Evolutionary conservation across 2,329 filamentous ascomycete species (phyloP).

Genomic region (Aureobasidium leucospermi): DNA sequence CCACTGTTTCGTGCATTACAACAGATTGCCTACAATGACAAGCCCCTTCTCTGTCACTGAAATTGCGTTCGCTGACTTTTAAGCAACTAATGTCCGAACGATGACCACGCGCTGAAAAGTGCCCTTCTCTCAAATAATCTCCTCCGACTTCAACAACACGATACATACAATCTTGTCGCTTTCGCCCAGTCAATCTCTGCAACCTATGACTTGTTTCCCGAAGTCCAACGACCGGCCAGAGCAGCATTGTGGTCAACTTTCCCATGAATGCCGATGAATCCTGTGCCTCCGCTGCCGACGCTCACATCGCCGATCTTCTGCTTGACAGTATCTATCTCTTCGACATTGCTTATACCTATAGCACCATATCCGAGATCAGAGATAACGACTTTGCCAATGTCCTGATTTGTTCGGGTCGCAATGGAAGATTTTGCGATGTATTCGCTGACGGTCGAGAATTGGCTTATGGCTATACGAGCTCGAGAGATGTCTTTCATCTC

Average conservation of each 20-base stretch:
- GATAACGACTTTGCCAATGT: background rate
- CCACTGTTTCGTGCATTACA: too few species aligned
- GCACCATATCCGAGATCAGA: background rate
- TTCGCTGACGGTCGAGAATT: background rate
- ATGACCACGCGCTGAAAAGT: too few species aligned
- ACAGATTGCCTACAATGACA: too few species aligned
- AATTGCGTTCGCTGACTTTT: too few species aligned
- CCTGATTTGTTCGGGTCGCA: background rate
- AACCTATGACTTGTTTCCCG: background rate
- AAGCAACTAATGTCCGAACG: too few species aligned
- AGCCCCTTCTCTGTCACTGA: too few species aligned
- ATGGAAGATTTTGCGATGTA: background rate
- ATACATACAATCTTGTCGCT: too few species aligned
- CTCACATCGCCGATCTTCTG: background rate
- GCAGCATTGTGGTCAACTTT: background rate
- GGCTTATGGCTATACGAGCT: background rate
- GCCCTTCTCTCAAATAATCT: too few species aligned
- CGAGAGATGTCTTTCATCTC: too few species aligned
- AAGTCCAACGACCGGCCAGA: background rate
- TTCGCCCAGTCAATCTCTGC: background rate
- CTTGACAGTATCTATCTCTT: background rate
- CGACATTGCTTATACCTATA: background rate
- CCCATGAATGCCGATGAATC: background rate
- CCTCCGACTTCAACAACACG: too few species aligned
- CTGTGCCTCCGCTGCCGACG: background rate